A percentile compares a stretch with the other conserved stretches of the same genome.
Evolutionary conservation across 169 alveolate genomes (phyloP).

Genomic region (Eimeria praecox): DNA sequence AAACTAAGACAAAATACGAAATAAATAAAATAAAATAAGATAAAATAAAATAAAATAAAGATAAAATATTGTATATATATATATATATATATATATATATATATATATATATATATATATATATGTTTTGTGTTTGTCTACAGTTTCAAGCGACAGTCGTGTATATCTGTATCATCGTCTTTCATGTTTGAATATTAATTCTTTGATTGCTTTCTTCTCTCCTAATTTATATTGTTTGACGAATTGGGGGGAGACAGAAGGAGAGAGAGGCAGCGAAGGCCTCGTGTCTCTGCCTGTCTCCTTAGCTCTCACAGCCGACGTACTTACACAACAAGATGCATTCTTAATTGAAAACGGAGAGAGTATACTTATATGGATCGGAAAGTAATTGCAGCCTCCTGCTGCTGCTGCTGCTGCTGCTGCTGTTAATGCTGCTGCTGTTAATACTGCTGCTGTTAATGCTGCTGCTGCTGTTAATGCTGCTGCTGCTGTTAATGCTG

Average conservation of each 20-base stretch:
- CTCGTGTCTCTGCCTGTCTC: constrained; percentile 84
- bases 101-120: no score
- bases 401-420: not conserved
- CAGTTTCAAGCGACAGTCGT: constrained; percentile 70
- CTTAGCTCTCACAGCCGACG: constrained; percentile 89
- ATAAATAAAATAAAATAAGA: no score
- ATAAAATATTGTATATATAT: no score
- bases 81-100: not conserved
- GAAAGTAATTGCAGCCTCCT: constrained; percentile 84
- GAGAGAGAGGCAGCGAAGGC: not conserved
- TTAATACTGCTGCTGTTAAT: not conserved
- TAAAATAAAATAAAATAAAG: no score
- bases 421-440: no score
- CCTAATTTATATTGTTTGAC: not conserved
- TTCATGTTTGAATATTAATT: not conserved
- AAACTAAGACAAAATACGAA: no score
- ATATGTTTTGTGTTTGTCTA: not conserved
- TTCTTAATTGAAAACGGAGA: constrained; percentile 94
- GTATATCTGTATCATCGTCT: constrained; percentile 59
- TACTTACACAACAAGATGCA: constrained; percentile 92
- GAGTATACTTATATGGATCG: constrained; percentile 93
- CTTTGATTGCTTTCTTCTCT: not conserved
- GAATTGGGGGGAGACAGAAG: constrained; percentile 1
- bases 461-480: not conserved
- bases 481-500: not conserved